These are phyloP conservation scores for Leishmania lainsoni DNA, from an alignment of 208 protist genomes.

Conservation along the genomic window DNA sequence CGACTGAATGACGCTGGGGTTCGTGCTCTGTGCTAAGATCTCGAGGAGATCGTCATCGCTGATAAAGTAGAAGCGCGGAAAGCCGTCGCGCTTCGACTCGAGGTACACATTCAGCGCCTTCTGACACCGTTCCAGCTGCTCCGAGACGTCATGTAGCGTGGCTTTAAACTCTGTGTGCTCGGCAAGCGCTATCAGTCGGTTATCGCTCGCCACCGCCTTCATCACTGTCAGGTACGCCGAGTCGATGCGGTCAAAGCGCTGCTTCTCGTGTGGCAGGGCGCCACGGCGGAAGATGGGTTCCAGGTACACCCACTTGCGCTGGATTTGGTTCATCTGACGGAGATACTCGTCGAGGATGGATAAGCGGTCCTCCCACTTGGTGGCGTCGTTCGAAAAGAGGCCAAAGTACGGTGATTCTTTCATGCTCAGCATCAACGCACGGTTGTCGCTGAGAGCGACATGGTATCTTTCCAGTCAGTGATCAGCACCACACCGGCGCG, in stretches of 20 bases:
- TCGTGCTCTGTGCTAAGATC: constrained; percentile 96
- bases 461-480: constrained; percentile 97
- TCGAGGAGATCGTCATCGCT: constrained; percentile 99
- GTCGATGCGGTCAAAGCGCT: constrained; percentile 96
- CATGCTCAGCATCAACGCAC: constrained; percentile 95
- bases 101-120: constrained; percentile 97
- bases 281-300: constrained; percentile 98
- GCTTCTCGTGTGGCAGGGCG: constrained; percentile 95
- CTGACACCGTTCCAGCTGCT: constrained; percentile 97
- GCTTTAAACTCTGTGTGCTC: constrained; percentile 81
- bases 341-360: constrained; percentile 92
- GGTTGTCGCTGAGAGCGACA: constrained; percentile 96
- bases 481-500: constrained; percentile 90
- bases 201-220: constrained; percentile 78
- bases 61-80: constrained; percentile 99
- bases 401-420: constrained; percentile 97
- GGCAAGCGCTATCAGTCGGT: constrained; percentile 86
- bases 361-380: constrained; percentile 93
- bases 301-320: constrained; percentile 98
- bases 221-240: constrained; percentile 95
- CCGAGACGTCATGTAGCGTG: constrained; percentile 87
- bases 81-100: constrained; percentile 96
- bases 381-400: constrained; percentile 92
- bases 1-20: constrained; percentile 96
- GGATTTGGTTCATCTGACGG: constrained; percentile 95